Evolutionary conservation across 495 filamentous ascomycete species (phyloP).

Genomic region (Melanomma pulvis-pyrius): DNA sequence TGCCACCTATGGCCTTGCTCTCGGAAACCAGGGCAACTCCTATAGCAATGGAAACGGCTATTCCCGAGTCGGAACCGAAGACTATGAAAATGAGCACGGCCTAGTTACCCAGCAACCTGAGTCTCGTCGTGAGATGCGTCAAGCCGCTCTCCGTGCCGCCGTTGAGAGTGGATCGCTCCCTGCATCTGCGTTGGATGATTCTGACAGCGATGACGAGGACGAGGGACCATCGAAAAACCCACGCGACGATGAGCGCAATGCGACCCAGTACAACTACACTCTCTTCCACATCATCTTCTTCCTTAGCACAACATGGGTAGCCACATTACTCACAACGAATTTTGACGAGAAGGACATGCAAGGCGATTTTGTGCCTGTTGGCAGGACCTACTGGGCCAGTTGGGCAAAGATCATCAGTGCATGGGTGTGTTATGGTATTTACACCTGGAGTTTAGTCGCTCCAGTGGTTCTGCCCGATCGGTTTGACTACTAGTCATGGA

Average conservation of each 20-base stretch:
- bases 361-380: constrained; percentile 83
- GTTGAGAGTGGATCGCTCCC: constrained; percentile 90
- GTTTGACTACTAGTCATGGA: constrained; percentile 61
- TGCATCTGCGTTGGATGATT: constrained; percentile 83
- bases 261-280: constrained; percentile 94
- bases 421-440: constrained; percentile 96
- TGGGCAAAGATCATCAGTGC: constrained; percentile 99
- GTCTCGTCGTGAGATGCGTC: constrained; percentile 84
- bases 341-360: constrained; percentile 59
- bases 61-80: constrained; percentile 63
- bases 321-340: constrained; percentile 85
- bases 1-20: constrained; percentile 87
- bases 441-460: constrained; percentile 88
- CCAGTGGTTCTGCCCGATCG: constrained; percentile 84
- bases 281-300: constrained; percentile 99
- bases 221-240: constrained; percentile 57
- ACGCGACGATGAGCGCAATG: constrained; percentile 79
- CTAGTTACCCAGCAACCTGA: constrained; percentile 87
- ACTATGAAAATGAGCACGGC: constrained; percentile 81
- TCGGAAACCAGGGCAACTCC: constrained; percentile 65
- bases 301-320: constrained; percentile 93
- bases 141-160: constrained; percentile 84
- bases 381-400: constrained; percentile 93
- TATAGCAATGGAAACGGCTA: constrained; percentile 48
- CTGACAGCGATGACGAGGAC: constrained; percentile 66